Evolutionary conservation across 2,329 filamentous ascomycete genomes (phyloP).

Genomic region (Curvularia hawaiiensis): DNA sequence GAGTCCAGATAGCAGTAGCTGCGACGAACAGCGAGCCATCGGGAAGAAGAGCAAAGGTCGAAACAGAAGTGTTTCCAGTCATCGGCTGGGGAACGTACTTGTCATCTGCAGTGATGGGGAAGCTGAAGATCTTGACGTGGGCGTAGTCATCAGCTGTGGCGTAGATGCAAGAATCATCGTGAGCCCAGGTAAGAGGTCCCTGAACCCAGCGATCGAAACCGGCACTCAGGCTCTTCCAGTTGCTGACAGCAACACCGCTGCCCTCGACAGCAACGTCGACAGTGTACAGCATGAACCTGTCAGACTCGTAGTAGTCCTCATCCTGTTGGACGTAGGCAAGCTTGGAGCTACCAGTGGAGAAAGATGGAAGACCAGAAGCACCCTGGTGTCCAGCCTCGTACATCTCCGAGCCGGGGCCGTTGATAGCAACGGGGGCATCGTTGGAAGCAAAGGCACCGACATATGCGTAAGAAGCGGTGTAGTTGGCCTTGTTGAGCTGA

Average conservation of each 20-base stretch:
- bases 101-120: constrained; percentile 63
- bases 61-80: constrained; percentile 50
- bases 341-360: constrained; percentile 73
- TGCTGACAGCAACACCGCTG: constrained; percentile 30
- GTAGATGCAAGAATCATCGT: constrained; percentile 40
- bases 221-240: constrained; percentile 38
- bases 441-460: constrained; percentile 70
- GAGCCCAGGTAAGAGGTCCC: constrained; percentile 38
- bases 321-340: constrained; percentile 79
- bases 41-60: constrained; percentile 60
- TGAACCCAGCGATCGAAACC: constrained; percentile 41
- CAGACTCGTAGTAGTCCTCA: constrained; percentile 75
- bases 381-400: constrained; percentile 58
- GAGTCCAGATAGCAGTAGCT: constrained; percentile 40
- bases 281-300: constrained; percentile 63
- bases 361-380: constrained; percentile 70
- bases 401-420: constrained; percentile 38
- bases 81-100: constrained; percentile 50
- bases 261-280: constrained; percentile 34
- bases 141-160: constrained; percentile 43
- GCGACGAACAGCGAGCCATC: constrained; percentile 58
- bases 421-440: constrained; percentile 36
- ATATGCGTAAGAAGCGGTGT: constrained; percentile 84
- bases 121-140: constrained; percentile 59
- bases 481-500: constrained; percentile 70